Conservation (phyloP, 192 early-diverging fungal species). For the Backusella mclennaniae region DNA sequence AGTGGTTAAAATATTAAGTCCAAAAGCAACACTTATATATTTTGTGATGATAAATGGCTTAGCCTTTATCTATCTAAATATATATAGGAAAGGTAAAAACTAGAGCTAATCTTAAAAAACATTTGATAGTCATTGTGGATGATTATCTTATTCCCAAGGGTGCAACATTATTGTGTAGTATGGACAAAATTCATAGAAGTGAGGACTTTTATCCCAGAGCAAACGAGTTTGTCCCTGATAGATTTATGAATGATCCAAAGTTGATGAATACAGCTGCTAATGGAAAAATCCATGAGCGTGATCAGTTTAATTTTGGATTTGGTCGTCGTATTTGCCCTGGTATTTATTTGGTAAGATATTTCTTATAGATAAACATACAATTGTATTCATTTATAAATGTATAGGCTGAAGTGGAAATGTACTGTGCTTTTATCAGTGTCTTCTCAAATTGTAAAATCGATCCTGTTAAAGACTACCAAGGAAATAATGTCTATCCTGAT, state of each 20-base stretch:
- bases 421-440: background rate
- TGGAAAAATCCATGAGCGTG: constrained; percentile 14
- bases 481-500: background rate
- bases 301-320: constrained; percentile 25
- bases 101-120: background rate
- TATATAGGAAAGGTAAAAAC: background rate
- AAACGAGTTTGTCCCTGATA: constrained; percentile 48
- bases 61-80: background rate
- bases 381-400: background rate
- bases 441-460: background rate
- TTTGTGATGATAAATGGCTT: background rate
- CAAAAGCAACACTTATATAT: background rate
- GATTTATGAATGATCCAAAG: constrained; percentile 17
- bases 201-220: constrained; percentile 38
- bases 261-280: constrained; percentile 5
- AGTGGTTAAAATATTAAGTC: background rate
- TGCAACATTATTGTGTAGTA: constrained; percentile 41
- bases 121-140: constrained; percentile 22
- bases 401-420: constrained; percentile 12
- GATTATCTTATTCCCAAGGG: constrained; percentile 51
- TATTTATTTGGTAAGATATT: constrained; percentile 9
- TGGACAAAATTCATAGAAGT: constrained; percentile 47
- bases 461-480: background rate
- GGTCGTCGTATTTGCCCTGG: constrained; percentile 22
- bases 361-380: background rate